Evolutionary conservation across 164 flowering plant genomes (phyloP).

Genomic region (Sextonia rubra): DNA sequence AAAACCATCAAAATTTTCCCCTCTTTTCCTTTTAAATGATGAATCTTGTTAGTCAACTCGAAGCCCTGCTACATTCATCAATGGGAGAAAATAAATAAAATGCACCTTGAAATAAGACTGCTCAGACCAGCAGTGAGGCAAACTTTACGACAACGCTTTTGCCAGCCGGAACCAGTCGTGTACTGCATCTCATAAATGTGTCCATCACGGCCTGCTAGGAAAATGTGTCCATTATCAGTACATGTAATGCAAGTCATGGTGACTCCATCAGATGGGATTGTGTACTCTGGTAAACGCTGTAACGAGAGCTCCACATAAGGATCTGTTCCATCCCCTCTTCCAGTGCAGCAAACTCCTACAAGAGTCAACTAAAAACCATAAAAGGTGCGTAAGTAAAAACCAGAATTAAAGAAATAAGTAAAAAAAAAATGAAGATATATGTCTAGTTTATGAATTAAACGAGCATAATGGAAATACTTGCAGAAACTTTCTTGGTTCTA

Average conservation of each 20-base stretch:
- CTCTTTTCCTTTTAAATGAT: neutral
- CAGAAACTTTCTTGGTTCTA: neutral
- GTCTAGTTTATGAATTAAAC: neutral
- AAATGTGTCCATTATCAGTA: slow-evolving; percentile 82
- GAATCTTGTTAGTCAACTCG: neutral
- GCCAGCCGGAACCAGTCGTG: slow-evolving; percentile 88
- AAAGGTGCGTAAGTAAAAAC: slow-evolving; percentile 10
- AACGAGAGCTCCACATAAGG: slow-evolving; percentile 88
- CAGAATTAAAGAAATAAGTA: slow-evolving; percentile 1
- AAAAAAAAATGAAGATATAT: neutral
- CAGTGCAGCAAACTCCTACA: slow-evolving; percentile 90
- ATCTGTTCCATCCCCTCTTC: slow-evolving; percentile 76
- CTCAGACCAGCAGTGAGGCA: slow-evolving; percentile 91
- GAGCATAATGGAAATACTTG: neutral
- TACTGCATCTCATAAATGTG: slow-evolving; percentile 88
- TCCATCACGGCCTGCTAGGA: slow-evolving; percentile 96
- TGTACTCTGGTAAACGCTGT: slow-evolving; percentile 91
- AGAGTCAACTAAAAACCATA: slow-evolving; percentile 63
- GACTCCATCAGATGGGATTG: slow-evolving; percentile 91
- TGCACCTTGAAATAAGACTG: slow-evolving; percentile 77
- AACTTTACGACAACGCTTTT: slow-evolving; percentile 85
- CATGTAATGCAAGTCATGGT: slow-evolving; percentile 91
- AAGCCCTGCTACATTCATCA: neutral
- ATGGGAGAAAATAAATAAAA: neutral
- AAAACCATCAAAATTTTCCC: too few species aligned